A percentile compares a stretch with the other conserved stretches of the same genome.
These are phyloP conservation scores for Pittosporum tobira DNA, from an alignment of 129 eudicot species.

Conservation along the genomic window DNA sequence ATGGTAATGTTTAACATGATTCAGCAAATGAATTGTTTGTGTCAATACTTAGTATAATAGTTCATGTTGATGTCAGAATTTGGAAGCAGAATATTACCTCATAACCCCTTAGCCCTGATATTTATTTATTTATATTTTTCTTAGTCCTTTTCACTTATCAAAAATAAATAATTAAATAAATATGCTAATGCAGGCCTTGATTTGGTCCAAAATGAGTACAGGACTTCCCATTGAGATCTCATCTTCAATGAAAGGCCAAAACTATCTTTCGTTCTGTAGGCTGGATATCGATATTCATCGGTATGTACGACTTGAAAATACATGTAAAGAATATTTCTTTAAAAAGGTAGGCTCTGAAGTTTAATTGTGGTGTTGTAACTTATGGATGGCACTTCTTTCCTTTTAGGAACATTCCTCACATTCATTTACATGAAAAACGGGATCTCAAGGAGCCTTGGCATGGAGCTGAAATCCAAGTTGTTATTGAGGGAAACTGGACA, in stretches of 20 bases:
- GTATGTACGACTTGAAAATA: slow-evolving; percentile 36
- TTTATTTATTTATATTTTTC: background rate
- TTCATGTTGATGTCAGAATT: background rate
- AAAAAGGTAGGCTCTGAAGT: background rate
- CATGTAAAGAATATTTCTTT: background rate
- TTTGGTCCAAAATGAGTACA: slow-evolving; percentile 99
- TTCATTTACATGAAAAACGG: slow-evolving; percentile 84
- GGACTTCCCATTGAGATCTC: slow-evolving; percentile 97
- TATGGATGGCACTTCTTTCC: slow-evolving; percentile 8
- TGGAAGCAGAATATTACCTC: background rate
- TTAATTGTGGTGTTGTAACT: slow-evolving; percentile 2
- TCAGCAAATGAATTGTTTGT: background rate
- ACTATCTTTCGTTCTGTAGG: slow-evolving; percentile 71
- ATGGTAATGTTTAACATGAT: slow-evolving; percentile 50
- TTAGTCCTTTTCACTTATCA: background rate
- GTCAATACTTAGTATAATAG: background rate
- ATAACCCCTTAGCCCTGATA: background rate
- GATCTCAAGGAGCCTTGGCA: slow-evolving; percentile 81
- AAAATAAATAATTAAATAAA: background rate
- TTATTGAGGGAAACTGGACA: slow-evolving; percentile 97
- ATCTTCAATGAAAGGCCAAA: slow-evolving; percentile 90
- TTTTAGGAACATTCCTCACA: slow-evolving; percentile 80
- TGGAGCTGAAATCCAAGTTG: slow-evolving; percentile 99
- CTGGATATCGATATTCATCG: slow-evolving; percentile 89
- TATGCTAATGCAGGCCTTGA: slow-evolving; percentile 65